A percentile compares a stretch with the other conserved stretches of the same genome.
Evolutionary conservation across 2,329 filamentous ascomycete species (phyloP).

Genomic region (Aciculosporium take): DNA sequence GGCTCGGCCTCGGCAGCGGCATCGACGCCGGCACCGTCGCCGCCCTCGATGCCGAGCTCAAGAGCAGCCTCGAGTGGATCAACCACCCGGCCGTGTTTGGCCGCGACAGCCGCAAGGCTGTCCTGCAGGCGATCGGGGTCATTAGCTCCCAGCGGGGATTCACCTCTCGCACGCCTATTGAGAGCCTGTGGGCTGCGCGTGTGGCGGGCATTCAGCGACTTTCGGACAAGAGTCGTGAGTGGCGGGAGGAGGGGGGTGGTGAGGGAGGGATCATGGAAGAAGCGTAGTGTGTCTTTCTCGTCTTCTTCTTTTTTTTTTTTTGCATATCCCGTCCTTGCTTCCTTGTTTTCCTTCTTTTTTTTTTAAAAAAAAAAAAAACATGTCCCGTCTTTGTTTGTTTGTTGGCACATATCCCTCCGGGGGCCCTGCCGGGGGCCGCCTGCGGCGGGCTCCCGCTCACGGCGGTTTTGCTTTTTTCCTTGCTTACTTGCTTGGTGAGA

Average conservation of each 20-base stretch:
- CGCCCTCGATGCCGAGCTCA: conserved; percentile 81
- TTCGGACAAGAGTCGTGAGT: conserved; percentile 74
- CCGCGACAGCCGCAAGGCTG: conserved; percentile 85
- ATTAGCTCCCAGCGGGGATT: conserved; percentile 90
- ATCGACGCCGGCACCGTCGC: conserved; percentile 72
- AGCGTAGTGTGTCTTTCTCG: conserved; percentile 24
- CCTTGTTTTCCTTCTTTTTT: background rate
- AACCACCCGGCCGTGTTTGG: conserved; percentile 91
- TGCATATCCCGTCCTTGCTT: background rate
- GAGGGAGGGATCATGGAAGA: conserved; percentile 50
- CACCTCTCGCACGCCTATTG: conserved; percentile 81
- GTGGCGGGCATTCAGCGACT: conserved; percentile 69
- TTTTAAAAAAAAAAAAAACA: too few relatives aligned
- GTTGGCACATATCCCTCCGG: too few relatives aligned
- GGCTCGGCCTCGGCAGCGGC: conserved; percentile 49
- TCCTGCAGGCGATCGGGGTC: conserved; percentile 90
- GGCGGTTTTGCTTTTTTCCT: too few relatives aligned
- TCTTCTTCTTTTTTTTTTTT: background rate
- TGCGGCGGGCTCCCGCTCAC: too few relatives aligned
- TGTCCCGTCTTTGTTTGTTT: too few relatives aligned
- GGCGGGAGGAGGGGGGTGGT: conserved; percentile 76
- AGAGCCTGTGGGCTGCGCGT: conserved; percentile 76
- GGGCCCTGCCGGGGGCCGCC: too few relatives aligned
- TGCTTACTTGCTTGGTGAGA: too few relatives aligned
- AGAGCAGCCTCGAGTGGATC: conserved; percentile 91